Evolutionary conservation across 2,329 filamentous ascomycete species (phyloP), one percentile per base, ranked within the genome.

Genomic region (Sporothrix luriei): DNA sequence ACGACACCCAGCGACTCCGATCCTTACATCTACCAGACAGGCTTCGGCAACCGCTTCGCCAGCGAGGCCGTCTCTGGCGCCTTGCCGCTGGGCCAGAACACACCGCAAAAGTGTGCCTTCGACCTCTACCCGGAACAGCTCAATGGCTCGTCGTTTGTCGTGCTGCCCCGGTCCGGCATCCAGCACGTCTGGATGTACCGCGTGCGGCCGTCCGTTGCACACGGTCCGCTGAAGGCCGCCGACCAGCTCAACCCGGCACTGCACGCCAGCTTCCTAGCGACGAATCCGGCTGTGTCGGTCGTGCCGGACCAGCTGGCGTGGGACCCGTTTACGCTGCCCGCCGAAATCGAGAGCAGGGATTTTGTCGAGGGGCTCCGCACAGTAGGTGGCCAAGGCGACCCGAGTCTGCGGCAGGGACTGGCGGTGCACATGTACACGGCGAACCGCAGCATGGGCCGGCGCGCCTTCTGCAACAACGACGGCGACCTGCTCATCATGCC

Each of bases 401-500:
- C 83, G 3, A 82, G 82, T 2, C 76, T 84, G 3, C 76, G 79
- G 21, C 82, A 84, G 71, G 83, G 83, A 1, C 74, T 85, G 7
- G 83, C 83, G 2, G 78, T 82, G 0, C 83, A 84, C 71, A 78
- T 84, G 59, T 85, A 83, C 71, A 77, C 80, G 62, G 79, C 80
- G 68, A 84, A 83, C 69, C 77, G 77, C n/a, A 79, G 76, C 74
- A 85, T 85, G 84, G 76, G 78, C 2, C 78, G 79, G 4, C 75
- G 78, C 9, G 83, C 84, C 0, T 85, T 84, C 69, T 82, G 79
- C 72, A 85, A 84, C 73, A 85, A 87, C 0, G 89, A 91, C 70
- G 89, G 89, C 21, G 89, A 91, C 75, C 84, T 89, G 71, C 80
- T 91, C 68, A 88, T 91, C 68, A 83, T 91, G 2, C 87, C 85